phyloP scores from a whole-genome alignment of 2,329 filamentous ascomycete genomes.

The Torrubiella hemipterigena region DNA sequence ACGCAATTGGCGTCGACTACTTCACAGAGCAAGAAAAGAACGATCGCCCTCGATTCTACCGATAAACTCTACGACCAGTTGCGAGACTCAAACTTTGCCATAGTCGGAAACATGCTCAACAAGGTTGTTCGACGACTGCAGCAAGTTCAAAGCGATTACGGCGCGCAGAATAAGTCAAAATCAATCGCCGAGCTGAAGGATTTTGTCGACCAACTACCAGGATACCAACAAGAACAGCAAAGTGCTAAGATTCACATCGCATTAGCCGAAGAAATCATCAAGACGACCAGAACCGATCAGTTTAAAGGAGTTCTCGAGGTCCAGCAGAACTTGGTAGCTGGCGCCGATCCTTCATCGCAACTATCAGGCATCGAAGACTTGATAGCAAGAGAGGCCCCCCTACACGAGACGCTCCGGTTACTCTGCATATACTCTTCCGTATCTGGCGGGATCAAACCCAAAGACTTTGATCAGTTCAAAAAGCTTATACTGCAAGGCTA shows the following conservation, averaged over 20 bases:
- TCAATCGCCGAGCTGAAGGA: slow-evolving; percentile 85
- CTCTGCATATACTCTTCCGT: slow-evolving; percentile 88
- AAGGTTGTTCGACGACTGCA: slow-evolving; percentile 80
- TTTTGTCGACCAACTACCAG: slow-evolving; percentile 87
- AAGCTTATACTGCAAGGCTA: slow-evolving; percentile 84
- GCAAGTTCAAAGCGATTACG: slow-evolving; percentile 73
- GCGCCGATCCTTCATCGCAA: slow-evolving; percentile 77
- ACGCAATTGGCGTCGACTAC: slow-evolving; percentile 47
- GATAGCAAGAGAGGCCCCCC: slow-evolving; percentile 74
- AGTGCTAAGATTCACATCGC: slow-evolving; percentile 87
- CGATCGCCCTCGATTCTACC: slow-evolving; percentile 76
- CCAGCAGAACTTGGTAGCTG: slow-evolving; percentile 88
- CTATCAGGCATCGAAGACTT: slow-evolving; percentile 88
- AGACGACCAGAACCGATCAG: slow-evolving; percentile 76
- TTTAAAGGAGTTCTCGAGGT: slow-evolving; percentile 86
- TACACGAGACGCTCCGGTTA: slow-evolving; percentile 72
- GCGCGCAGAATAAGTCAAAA: slow-evolving; percentile 78
- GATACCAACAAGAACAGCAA: slow-evolving; percentile 86
- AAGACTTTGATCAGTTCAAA: slow-evolving; percentile 83
- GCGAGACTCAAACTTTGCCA: slow-evolving; percentile 87
- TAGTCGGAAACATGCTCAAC: slow-evolving; percentile 80
- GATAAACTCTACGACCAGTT: slow-evolving; percentile 83
- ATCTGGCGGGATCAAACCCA: slow-evolving; percentile 74
- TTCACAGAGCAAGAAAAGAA: slow-evolving; percentile 61
- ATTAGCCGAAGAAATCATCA: slow-evolving; percentile 90